Evolutionary conservation across 805 yeast species (phyloP).

Genomic region (Barnettozyma sp.): DNA sequence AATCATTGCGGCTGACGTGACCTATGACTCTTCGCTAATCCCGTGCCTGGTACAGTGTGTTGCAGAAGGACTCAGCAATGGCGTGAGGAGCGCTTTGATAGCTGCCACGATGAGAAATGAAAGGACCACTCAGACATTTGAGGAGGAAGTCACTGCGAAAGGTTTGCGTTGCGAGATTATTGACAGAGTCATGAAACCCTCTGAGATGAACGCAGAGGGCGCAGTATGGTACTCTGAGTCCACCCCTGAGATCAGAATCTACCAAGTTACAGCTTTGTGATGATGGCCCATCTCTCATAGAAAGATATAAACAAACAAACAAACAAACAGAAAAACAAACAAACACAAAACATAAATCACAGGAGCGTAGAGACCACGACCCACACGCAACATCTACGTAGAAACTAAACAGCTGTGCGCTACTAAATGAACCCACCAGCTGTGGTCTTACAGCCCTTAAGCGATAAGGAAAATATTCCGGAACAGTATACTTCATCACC

Average conservation of each 20-base stretch:
- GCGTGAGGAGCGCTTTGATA: constrained; percentile 34
- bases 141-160: constrained; percentile 24
- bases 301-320: too few species aligned
- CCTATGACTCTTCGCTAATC: constrained; percentile 64
- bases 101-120: constrained; percentile 74
- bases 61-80: constrained; percentile 17
- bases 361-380: too few species aligned
- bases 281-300: too few species aligned
- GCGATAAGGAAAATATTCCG: constrained; percentile 1
- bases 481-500: not conserved
- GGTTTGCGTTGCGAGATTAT: constrained; percentile 19
- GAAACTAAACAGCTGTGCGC: too few species aligned
- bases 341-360: too few species aligned
- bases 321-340: constrained; percentile 1
- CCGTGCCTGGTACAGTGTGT: constrained; percentile 48
- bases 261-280: too few species aligned
- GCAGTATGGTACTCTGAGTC: constrained; percentile 19
- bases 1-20: constrained; percentile 80
- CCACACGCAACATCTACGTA: too few species aligned
- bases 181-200: constrained; percentile 10
- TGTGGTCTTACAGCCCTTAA: constrained; percentile 1
- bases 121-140: constrained; percentile 41
- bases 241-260: constrained; percentile 17
- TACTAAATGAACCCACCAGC: not conserved
- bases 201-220: constrained; percentile 20